A percentile compares a stretch with the other conserved stretches of the same genome.
phyloP scores from a whole-genome alignment of 176 grass and related monocot species.

The Puccinellia tenuiflora region DNA sequence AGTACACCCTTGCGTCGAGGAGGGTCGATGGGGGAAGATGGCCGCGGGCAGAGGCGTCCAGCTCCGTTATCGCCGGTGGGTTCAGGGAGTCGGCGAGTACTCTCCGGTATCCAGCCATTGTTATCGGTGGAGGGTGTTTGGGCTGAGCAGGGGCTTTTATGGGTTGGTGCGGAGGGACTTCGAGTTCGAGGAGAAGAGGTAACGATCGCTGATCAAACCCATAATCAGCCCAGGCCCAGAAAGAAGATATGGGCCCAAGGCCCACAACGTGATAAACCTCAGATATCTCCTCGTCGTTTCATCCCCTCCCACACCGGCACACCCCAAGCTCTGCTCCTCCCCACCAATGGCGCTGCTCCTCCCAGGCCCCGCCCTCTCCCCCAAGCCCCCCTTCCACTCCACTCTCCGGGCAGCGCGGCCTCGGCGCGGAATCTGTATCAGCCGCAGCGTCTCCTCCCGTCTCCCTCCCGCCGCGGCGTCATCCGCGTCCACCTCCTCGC shows the following conservation, averaged over 20 bases:
- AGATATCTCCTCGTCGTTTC: slow-evolving; percentile 12
- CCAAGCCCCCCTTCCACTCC: slow-evolving; percentile 11
- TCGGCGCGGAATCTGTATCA: neutral
- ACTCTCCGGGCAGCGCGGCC: neutral
- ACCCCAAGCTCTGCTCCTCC: neutral
- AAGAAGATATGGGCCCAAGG: neutral
- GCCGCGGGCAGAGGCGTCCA: no score
- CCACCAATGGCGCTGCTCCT: slow-evolving; percentile 36
- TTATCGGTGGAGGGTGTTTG: no score
- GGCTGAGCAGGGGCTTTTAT: no score
- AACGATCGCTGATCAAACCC: no score
- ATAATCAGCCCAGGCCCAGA: no score
- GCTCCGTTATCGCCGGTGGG: no score
- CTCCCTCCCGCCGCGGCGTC: neutral
- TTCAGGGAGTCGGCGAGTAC: no score
- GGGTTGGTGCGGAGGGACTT: no score
- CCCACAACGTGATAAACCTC: neutral
- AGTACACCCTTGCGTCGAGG: no score
- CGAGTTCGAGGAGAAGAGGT: no score
- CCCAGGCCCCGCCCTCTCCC: neutral
- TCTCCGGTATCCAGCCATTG: no score
- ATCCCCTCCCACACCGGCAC: neutral
- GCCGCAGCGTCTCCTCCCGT: neutral
- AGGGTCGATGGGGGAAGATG: no score
- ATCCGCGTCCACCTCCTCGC: slow-evolving; percentile 19